Percentiles rank a stretch among this genome's conserved stretches.
These are phyloP conservation scores for Solanum sejunctum DNA, from an alignment of 257 asterid genomes.

Conservation along the genomic window DNA sequence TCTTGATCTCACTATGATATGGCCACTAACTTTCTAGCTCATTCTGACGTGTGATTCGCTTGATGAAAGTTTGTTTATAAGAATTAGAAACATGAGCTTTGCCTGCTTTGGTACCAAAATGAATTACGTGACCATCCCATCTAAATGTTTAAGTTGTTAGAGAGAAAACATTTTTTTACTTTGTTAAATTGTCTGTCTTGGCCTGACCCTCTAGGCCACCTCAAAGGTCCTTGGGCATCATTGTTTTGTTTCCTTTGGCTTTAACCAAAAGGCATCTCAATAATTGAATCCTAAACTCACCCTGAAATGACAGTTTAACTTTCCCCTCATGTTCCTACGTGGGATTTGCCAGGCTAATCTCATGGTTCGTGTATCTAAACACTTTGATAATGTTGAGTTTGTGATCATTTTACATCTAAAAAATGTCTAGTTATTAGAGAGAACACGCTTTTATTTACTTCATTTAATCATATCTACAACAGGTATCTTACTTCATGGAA, in stretches of 20 bases:
- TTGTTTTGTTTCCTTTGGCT: neutral
- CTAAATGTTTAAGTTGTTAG: neutral
- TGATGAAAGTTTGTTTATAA: neutral
- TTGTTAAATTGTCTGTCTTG: neutral
- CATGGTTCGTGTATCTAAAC: neutral
- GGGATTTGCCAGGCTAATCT: neutral
- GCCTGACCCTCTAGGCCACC: neutral
- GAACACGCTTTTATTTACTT: neutral
- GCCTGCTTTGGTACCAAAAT: neutral
- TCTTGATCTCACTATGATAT: neutral
- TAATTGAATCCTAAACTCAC: neutral
- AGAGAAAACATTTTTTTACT: neutral
- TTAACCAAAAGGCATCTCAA: neutral
- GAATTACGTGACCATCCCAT: too few species aligned
- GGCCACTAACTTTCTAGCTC: neutral
- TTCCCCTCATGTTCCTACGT: neutral
- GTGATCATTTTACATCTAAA: neutral
- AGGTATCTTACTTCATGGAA: constrained; percentile 9
- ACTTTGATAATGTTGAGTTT: neutral
- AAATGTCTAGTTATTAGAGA: neutral
- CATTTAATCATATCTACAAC: neutral
- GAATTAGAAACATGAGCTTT: neutral
- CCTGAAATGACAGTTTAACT: neutral
- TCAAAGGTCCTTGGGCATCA: neutral
- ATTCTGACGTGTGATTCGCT: neutral